Evolutionary conservation across 208 protist species (phyloP).

Genomic region (Crithidia bombi): DNA sequence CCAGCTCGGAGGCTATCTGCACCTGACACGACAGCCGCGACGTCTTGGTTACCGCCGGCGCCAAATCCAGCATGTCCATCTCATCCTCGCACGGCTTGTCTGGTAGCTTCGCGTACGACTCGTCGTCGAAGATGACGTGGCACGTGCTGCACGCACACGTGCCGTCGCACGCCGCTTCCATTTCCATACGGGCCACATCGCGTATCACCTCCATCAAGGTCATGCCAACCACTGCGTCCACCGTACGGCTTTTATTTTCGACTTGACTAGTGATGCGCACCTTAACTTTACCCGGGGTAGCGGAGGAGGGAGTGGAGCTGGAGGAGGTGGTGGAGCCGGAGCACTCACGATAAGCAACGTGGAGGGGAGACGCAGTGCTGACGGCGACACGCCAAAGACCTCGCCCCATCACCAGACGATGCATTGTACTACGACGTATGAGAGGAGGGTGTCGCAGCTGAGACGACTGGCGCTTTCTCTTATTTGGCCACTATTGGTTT

Average conservation of each 20-base stretch:
- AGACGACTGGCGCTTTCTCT: too few relatives aligned
- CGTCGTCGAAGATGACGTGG: slow-evolving; percentile 90
- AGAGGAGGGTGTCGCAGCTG: too few relatives aligned
- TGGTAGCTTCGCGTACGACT: slow-evolving; percentile 81
- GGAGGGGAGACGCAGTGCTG: neutral
- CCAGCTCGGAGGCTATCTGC: slow-evolving; percentile 54
- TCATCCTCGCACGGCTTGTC: slow-evolving; percentile 92
- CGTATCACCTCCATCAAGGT: slow-evolving; percentile 94
- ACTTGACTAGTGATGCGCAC: slow-evolving; percentile 38
- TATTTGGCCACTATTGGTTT: too few relatives aligned
- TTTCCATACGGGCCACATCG: slow-evolving; percentile 90
- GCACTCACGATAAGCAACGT: neutral
- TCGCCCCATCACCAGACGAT: neutral
- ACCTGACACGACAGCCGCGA: slow-evolving; percentile 89
- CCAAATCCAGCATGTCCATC: slow-evolving; percentile 92
- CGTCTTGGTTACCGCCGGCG: slow-evolving; percentile 55
- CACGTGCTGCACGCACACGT: slow-evolving; percentile 97
- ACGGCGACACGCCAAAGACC: neutral
- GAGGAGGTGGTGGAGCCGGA: slow-evolving; percentile 6
- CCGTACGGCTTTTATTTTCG: slow-evolving; percentile 29
- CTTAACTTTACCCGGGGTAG: slow-evolving; percentile 48
- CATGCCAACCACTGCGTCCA: slow-evolving; percentile 63
- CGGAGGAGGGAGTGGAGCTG: neutral
- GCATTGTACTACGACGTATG: neutral
- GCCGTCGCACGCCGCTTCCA: slow-evolving; percentile 96